Conservation (phyloP, 331 rosid genomes). For the Rosa hybrid region DNA sequence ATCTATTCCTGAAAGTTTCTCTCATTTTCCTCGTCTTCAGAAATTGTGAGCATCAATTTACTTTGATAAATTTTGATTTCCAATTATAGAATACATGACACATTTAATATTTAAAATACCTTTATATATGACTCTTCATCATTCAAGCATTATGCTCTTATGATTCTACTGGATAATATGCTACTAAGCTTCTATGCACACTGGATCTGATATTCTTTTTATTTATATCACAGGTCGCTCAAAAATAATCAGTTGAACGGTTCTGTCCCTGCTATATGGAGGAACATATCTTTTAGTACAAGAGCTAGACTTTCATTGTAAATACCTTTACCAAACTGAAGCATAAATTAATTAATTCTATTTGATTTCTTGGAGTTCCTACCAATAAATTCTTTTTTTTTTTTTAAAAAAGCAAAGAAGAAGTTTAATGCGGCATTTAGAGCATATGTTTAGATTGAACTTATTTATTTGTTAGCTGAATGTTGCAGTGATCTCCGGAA, state of each 20-base stretch:
- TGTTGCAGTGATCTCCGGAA: conserved; percentile 66
- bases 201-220: conserved; percentile 22
- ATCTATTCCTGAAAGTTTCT: conserved; percentile 52
- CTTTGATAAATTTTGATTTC: background rate
- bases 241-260: conserved; percentile 54
- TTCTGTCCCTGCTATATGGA: conserved; percentile 53
- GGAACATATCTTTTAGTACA: conserved; percentile 40
- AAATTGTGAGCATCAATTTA: conserved; percentile 51
- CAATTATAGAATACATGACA: background rate
- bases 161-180: background rate
- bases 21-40: conserved; percentile 64
- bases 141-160: conserved; percentile 12
- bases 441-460: background rate
- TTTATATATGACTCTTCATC: conserved; percentile 10
- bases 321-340: conserved; percentile 20
- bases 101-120: background rate
- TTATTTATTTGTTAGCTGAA: conserved; percentile 18
- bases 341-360: background rate
- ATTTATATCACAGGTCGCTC: conserved; percentile 50
- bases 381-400: background rate
- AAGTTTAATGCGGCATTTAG: background rate
- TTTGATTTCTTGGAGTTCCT: background rate
- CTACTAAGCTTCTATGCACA: background rate
- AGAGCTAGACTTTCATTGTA: conserved; percentile 57
- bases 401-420: background rate